Base-by-base conservation (phyloP, 106 monocot species). In the Phalaenopsis aphrodite region DNA sequence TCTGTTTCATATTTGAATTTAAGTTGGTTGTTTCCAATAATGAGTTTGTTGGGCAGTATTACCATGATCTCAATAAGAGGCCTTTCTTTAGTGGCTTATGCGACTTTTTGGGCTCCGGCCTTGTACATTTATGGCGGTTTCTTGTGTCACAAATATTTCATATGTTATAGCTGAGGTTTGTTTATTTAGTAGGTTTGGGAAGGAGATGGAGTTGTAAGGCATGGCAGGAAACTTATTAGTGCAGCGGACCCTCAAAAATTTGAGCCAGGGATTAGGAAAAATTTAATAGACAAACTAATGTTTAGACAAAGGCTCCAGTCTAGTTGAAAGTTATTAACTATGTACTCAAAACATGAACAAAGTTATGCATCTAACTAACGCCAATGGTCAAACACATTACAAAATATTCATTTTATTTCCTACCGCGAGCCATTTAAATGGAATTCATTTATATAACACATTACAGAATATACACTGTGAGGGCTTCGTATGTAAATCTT, bases 151-250 rank as follows among this genome's bases (percentile, higher is more conserved):
- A 71, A 71, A 47, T 49, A 76, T 48, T 10, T 30, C 19, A 17
- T 79, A 69, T 68, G 19, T 16, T 74, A 43, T 74, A 43, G 36
- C 19, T 74, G 15, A 74, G 41, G 17, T 42, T 74, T 74, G 41
- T 24, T 79, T 56, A 30, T 80, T 43, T 72, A 52, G 41, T 82
- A 94, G 97, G 97, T 94, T 76, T 98, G 97, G 94, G 94, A 98
- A 98, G 97, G 97, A 41, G 97, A 98, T 57, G 97, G 97, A 19
- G 94, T 94, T 75, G 92, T 98, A 77, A 94, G 88, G 43, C 94
- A 97, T 81, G 97, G 97, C 17, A 85, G 94, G 43, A 97, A 97
- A 82, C 92, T 97, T 52, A 97, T 97, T 84, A 94, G 97, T 83
- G 94, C 94, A 9, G 94, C 94, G n/a, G 90, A 97, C 83, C 94